A percentile compares a stretch with the other conserved stretches of the same genome.
phyloP scores from a whole-genome alignment of 176 grass and related monocot species.

The Poa pratensis region DNA sequence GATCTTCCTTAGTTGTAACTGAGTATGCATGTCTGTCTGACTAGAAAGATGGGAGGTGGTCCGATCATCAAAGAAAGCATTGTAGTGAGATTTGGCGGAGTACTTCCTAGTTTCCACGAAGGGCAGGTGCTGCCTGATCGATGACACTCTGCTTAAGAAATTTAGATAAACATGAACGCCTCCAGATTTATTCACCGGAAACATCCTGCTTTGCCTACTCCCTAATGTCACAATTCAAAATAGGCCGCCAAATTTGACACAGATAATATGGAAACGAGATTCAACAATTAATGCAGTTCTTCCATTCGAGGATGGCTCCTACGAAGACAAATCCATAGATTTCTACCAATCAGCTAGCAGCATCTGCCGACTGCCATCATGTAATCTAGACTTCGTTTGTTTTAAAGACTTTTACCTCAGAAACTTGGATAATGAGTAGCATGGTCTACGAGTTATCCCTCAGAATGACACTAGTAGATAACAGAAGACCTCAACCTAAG shows the following conservation, averaged over 20 bases:
- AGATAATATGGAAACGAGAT: background rate
- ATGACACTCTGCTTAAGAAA: background rate
- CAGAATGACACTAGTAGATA: background rate
- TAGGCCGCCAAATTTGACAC: background rate
- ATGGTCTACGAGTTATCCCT: background rate
- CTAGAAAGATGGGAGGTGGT: too few relatives aligned
- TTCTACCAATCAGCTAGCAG: background rate
- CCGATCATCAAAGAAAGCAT: too few relatives aligned
- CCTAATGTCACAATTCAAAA: background rate
- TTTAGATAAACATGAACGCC: background rate
- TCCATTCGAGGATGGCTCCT: background rate
- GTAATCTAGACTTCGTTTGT: background rate
- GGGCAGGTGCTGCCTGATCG: too few relatives aligned
- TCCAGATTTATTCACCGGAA: background rate
- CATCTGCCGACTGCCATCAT: background rate
- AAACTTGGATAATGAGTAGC: background rate
- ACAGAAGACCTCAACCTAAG: conserved; percentile 19
- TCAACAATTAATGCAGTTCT: background rate
- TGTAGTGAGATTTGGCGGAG: too few relatives aligned
- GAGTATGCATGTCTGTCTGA: too few relatives aligned
- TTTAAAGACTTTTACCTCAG: background rate
- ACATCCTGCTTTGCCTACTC: background rate
- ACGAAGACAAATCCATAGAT: background rate
- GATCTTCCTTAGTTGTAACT: too few relatives aligned
- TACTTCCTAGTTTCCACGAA: too few relatives aligned